phyloP scores from a whole-genome alignment of 768 basidiomycete species.

The Pisolithus microcarpus region DNA sequence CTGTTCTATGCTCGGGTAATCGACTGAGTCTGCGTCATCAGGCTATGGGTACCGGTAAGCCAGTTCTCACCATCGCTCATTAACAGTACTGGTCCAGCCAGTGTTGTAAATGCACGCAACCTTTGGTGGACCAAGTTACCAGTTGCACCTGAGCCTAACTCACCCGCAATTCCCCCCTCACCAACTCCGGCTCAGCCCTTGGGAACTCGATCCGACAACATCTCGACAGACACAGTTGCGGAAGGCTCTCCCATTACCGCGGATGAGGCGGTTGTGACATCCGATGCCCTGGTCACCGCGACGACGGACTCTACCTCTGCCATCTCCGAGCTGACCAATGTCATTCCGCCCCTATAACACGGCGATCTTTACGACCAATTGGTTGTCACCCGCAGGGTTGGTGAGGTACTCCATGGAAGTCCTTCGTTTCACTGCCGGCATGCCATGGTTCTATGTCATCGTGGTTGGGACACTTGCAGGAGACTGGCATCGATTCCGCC shows the following conservation, averaged over 20 bases:
- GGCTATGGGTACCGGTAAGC: constrained; percentile 24
- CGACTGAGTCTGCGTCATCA: constrained; percentile 19
- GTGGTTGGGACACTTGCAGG: constrained; percentile 53
- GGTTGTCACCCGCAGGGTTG: constrained; percentile 64
- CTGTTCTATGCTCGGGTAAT: constrained; percentile 12
- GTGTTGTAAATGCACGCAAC: constrained; percentile 16
- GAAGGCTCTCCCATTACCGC: background rate
- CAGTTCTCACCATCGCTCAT: constrained; percentile 4
- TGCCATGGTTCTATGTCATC: constrained; percentile 85
- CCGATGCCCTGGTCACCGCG: constrained; percentile 4
- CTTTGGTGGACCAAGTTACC: constrained; percentile 29
- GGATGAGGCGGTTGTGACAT: background rate
- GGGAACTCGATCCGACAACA: background rate
- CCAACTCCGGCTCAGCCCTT: constrained; percentile 5
- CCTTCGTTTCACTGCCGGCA: constrained; percentile 57
- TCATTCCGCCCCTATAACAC: constrained; percentile 49
- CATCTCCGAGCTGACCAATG: constrained; percentile 18
- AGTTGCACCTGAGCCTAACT: background rate
- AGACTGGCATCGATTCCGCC: constrained; percentile 56
- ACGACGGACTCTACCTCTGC: constrained; percentile 7
- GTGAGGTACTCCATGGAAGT: constrained; percentile 58
- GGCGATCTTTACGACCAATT: constrained; percentile 63
- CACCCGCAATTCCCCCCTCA: background rate
- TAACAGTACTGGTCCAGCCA: constrained; percentile 3
- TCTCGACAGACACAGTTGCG: background rate